These are phyloP conservation scores for Sclerotinia subarctica DNA, from an alignment of 2,329 filamentous ascomycete species.

Conservation along the genomic window DNA sequence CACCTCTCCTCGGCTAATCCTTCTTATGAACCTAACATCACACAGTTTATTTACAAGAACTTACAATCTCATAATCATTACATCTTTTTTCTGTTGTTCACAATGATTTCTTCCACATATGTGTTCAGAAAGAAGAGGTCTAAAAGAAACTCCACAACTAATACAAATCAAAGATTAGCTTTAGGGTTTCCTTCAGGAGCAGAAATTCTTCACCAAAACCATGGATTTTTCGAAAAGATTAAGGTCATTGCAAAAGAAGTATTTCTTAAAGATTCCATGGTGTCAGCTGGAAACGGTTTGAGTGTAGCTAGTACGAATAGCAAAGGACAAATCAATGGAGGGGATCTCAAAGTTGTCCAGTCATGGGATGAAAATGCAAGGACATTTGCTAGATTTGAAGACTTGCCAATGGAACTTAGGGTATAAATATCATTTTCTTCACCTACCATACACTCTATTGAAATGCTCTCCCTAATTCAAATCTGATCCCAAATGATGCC, in stretches of 20 bases:
- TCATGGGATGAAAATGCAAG: neutral
- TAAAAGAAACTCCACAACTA: neutral
- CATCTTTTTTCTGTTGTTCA: no score
- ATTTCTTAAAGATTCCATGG: neutral
- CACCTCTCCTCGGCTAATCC: neutral
- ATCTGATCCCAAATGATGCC: neutral
- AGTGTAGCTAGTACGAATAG: fast-evolving
- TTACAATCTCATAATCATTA: neutral
- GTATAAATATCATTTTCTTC: neutral
- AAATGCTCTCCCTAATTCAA: fast-evolving
- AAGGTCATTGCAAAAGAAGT: neutral
- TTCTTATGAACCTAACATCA: neutral
- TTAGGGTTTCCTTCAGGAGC: neutral
- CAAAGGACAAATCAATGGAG: neutral
- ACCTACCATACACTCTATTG: fast-evolving
- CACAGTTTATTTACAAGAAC: neutral
- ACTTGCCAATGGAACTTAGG: neutral
- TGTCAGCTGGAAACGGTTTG: neutral
- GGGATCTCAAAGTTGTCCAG: neutral
- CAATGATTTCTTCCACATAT: neutral
- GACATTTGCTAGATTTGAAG: neutral
- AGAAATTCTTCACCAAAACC: neutral
- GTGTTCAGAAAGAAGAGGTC: neutral
- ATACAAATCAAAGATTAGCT: no score
- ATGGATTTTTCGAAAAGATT: neutral